These are phyloP conservation scores for Skeletonema tropicum DNA, from an alignment of 108 stramenopile species.

Conservation along the genomic window DNA sequence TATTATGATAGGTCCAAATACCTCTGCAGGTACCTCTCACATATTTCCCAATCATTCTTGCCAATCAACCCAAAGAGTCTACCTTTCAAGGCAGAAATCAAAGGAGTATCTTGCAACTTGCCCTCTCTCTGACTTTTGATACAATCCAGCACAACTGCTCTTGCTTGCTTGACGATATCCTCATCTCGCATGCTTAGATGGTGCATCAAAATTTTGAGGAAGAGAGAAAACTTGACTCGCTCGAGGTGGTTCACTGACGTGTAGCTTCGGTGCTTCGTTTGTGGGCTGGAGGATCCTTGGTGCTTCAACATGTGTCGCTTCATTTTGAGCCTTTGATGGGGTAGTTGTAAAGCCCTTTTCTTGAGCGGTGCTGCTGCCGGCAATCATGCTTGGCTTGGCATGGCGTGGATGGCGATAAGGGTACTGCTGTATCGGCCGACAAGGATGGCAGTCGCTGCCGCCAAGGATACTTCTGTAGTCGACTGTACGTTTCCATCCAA, in stretches of 20 bases:
- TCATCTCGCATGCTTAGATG: slow-evolving; percentile 16
- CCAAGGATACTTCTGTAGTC: neutral
- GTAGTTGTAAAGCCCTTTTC: neutral
- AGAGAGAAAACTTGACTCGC: slow-evolving; percentile 36
- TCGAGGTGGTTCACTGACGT: slow-evolving; percentile 10
- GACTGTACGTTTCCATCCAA: neutral
- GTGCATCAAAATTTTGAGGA: slow-evolving; percentile 27
- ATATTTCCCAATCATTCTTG: neutral
- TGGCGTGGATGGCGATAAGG: neutral
- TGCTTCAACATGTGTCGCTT: neutral
- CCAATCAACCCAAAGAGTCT: slow-evolving; percentile 34
- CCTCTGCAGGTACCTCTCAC: neutral
- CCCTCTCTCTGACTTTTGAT: slow-evolving; percentile 31
- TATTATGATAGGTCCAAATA: slow-evolving; percentile 4
- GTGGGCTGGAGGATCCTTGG: slow-evolving; percentile 7
- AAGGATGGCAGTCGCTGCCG: neutral
- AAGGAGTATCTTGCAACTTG: slow-evolving; percentile 26
- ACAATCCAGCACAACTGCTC: slow-evolving; percentile 26
- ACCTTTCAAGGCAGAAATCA: slow-evolving; percentile 31
- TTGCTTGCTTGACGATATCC: slow-evolving; percentile 13
- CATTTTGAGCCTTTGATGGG: neutral
- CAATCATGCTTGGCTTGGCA: neutral
- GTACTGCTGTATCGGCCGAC: neutral
- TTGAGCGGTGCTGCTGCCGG: neutral
- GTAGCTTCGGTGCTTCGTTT: slow-evolving; percentile 4